Evolutionary conservation across 2,329 filamentous ascomycete species (phyloP).

Genomic region (Cryphonectria japonica): DNA sequence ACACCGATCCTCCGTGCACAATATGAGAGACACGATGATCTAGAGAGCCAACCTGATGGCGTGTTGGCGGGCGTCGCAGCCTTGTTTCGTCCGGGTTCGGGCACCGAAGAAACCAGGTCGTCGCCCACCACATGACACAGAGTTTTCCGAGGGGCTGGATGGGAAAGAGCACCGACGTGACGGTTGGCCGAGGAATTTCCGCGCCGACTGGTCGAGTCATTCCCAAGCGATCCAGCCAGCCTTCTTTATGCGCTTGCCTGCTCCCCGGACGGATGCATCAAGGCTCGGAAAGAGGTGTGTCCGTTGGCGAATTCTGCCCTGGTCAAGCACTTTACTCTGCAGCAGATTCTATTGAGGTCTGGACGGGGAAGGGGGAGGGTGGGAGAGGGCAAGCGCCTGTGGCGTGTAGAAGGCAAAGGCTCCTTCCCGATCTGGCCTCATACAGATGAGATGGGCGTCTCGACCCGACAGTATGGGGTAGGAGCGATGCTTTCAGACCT

Average conservation of each 20-base stretch:
- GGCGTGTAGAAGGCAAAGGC: not conserved
- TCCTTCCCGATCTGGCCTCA: slow-evolving; percentile 1
- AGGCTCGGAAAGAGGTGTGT: not conserved
- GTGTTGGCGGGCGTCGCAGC: not conserved
- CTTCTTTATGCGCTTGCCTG: not conserved
- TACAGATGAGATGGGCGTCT: not conserved
- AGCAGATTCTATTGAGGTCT: not conserved
- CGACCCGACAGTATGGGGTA: not conserved
- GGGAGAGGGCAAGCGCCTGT: not conserved
- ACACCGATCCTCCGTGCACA: not conserved
- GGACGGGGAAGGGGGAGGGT: not conserved
- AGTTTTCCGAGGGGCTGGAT: not conserved
- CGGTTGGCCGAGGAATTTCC: not conserved
- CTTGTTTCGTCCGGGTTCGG: slow-evolving; percentile 8
- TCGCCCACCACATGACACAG: not conserved
- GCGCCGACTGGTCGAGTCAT: not conserved
- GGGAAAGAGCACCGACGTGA: not conserved
- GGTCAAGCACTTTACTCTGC: not conserved
- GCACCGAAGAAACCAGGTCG: slow-evolving; percentile 4
- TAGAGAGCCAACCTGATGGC: not conserved
- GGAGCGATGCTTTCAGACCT: not conserved
- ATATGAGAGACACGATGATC: not conserved
- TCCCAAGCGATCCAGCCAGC: not conserved
- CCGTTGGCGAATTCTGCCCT: not conserved
- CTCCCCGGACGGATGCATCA: not conserved